Percentiles rank a stretch among this genome's conserved stretches.
phyloP scores from a whole-genome alignment of 148 eudicot genomes.

The Chenopodium quinoa region DNA sequence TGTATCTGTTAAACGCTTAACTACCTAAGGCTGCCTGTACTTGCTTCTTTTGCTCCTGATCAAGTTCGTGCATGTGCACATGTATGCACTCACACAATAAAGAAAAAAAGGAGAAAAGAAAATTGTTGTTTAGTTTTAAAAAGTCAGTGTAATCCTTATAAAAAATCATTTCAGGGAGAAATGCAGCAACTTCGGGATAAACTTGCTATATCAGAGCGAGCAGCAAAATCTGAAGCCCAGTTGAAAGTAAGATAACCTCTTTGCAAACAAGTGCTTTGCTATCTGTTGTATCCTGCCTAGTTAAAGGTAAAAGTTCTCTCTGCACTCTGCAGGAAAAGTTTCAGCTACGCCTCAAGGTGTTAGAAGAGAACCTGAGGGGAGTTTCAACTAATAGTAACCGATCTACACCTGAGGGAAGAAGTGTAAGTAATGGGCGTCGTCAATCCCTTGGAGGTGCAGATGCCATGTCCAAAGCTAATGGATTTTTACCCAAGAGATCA shows the following conservation, averaged over 20 bases:
- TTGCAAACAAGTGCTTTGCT: slow-evolving; percentile 4
- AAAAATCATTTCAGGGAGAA: slow-evolving; percentile 54
- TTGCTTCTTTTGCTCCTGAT: neutral
- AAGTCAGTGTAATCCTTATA: neutral
- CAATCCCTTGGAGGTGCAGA: slow-evolving; percentile 84
- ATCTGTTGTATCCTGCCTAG: slow-evolving; percentile 1
- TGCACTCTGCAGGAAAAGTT: slow-evolving; percentile 74
- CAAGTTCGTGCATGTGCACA: neutral
- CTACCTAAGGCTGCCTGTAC: neutral
- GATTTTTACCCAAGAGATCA: slow-evolving; percentile 52
- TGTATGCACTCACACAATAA: neutral
- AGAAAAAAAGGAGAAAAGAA: neutral
- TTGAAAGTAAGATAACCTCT: slow-evolving; percentile 56
- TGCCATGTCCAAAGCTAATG: slow-evolving; percentile 60
- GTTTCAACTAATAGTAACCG: slow-evolving; percentile 42
- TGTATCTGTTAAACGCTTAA: neutral
- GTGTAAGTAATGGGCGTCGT: slow-evolving; percentile 62
- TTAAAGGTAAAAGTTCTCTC: neutral
- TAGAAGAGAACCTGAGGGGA: slow-evolving; percentile 80
- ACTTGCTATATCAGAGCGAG: slow-evolving; percentile 77
- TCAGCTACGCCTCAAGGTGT: slow-evolving; percentile 79
- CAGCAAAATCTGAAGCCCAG: slow-evolving; percentile 92
- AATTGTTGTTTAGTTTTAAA: too few relatives aligned
- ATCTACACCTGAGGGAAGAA: slow-evolving; percentile 50
- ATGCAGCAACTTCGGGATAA: slow-evolving; percentile 88